Conservation (phyloP, 345 rosid species). For the Psidium guajava region DNA sequence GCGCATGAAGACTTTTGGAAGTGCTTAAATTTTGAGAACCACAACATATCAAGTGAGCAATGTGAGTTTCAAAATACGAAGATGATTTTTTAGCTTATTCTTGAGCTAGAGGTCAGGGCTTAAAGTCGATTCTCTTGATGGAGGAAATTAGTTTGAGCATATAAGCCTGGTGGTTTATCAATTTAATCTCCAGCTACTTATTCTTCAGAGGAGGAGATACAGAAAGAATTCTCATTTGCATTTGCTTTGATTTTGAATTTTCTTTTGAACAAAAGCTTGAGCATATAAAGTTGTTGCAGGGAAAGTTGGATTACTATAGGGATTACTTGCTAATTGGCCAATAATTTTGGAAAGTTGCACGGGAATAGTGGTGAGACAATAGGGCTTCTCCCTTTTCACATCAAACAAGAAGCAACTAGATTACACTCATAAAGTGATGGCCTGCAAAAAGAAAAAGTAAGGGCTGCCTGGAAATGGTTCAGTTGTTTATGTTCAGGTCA, state of each 20-base stretch:
- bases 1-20: constrained; percentile 98
- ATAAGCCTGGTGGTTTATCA: neutral
- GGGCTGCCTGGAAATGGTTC: neutral
- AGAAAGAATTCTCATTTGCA: neutral
- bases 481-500: neutral
- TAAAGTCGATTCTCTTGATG: neutral
- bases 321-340: neutral
- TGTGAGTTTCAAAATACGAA: constrained; percentile 39
- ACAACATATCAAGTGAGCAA: constrained; percentile 64
- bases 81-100: neutral
- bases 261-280: neutral
- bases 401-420: neutral
- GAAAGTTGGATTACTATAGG: neutral
- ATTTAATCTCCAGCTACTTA: neutral
- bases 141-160: neutral
- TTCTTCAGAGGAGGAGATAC: neutral
- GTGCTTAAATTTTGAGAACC: constrained; percentile 74
- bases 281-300: neutral
- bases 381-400: neutral
- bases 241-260: neutral
- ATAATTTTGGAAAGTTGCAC: neutral
- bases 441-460: neutral
- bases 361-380: neutral
- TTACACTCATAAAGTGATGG: neutral
- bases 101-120: neutral